Evolutionary conservation across 2,329 filamentous ascomycete species (phyloP), one percentile per base, ranked within the genome.

Genomic region (Keithomyces neogunnii): DNA sequence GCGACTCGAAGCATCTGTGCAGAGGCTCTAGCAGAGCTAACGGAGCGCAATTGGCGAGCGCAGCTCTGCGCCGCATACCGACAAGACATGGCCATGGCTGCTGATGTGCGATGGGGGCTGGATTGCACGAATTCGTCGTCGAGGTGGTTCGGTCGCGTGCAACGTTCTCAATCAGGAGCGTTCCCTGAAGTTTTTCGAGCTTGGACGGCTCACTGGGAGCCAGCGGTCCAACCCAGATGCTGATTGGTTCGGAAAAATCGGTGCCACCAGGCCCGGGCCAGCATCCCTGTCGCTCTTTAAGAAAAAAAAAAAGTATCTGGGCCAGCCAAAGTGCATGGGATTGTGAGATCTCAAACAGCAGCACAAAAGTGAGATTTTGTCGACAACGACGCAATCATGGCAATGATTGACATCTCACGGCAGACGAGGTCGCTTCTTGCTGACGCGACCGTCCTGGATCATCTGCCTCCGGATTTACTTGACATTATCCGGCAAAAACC

Each of bases 401-500:
- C 75, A 59, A 66, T 69, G 58, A 73, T 80, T 68, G 75, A 81
- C 63, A 70, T 81, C 63, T 76, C 72, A 60, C 68, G 66, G 62
- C 75, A 78, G 69, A 74, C 73, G 66, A 69, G 73, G 70, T 75
- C 74, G 71, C 72, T 82, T 65, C 70, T 85, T 51, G 68, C 70
- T 60, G 77, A 84, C 58, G 65, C 72, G 67, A 68, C 68, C 61
- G 70, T 75, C 54, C 67, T 85, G 59, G 68, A 75, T 55, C 72
- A 84, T 64, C 65, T 95, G 59, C 87, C 89, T 40, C 69, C 74
- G 58, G 87, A 90, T 71, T 73, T 93, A 64, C 72, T 85, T 57
- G 74, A 81, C 61, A 74, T 85, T 58, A 80, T 93, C 66, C 78
- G 77, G 64, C 72, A 81, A 62, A 76, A 81, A 62, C 76, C 77